Evolutionary conservation across 495 filamentous ascomycete species (phyloP), one percentile per base, ranked within the genome.

Genomic region (Oidiodendron maius): DNA sequence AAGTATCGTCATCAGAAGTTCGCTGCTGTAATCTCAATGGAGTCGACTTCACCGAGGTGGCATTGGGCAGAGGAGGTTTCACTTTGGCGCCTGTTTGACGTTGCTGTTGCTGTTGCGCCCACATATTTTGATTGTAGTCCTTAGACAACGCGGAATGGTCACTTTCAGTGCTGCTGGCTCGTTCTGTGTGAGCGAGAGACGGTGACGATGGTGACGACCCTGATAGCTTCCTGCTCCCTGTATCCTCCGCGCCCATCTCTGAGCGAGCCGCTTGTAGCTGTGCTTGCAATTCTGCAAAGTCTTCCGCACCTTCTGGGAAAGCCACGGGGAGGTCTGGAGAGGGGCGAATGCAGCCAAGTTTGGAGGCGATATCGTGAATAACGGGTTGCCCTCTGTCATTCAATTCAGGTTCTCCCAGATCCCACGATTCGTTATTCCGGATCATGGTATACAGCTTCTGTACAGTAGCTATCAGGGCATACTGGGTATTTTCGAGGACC

Each of bases 381-480:
- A 78, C 67, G 1, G 74, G 74, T 51, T 75, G 72, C 16, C 72
- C 72, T 52, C 72, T 65, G 46, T 79, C 74, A 58, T 79, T 79
- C 36, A 79, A 56, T 34, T 75, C 72, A 2, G 74, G 74, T 51
- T 79, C 76, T 21, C 72, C 74, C 8, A 78, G 56, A 9, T 75
- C 72, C 76, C 76, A 79, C 3, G 62, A 46, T 51, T 78, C 71
- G n/a, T 62, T 59, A 46, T 66, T 76, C 51, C 74, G 69, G 16
- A 79, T 67, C 76, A 79, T 79, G 20, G 66, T 61, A 57, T 79
- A 79, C 30, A 79, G 67, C 58, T 78, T 79, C 55, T 77, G 74
- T 1, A 79, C 74, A 15, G 76, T 78, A 17, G 72, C 70, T 28
- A 76, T 72, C 39, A 79, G 62, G 25, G 70, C 74, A 51, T 75